Evolutionary conservation across 495 filamentous ascomycete genomes (phyloP).

Genomic region (Tuber microsphaerosporum): DNA sequence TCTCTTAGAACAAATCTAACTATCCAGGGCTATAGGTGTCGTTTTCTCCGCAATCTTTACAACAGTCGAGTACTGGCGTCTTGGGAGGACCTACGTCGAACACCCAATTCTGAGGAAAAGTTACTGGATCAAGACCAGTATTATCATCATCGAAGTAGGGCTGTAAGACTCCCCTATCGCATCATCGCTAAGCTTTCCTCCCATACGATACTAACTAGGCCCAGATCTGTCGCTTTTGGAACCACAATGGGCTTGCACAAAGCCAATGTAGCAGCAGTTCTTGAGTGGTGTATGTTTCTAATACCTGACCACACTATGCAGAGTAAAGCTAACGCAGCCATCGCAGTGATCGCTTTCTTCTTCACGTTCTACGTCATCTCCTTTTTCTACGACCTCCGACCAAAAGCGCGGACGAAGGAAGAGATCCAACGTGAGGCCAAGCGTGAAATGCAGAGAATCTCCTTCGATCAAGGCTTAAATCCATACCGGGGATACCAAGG

Average conservation of each 20-base stretch:
- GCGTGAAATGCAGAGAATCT: conserved; percentile 14
- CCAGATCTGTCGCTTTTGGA: conserved; percentile 45
- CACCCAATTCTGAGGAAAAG: conserved; percentile 64
- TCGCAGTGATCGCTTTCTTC: conserved; percentile 65
- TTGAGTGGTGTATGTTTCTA: conserved; percentile 58
- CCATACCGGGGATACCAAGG: neutral
- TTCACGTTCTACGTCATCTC: conserved; percentile 86
- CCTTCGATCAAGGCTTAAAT: neutral
- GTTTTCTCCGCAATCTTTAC: conserved; percentile 39
- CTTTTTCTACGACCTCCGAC: conserved; percentile 80
- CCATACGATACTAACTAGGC: conserved; percentile 3
- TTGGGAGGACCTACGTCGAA: conserved; percentile 53
- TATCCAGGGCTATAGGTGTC: conserved; percentile 12
- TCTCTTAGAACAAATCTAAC: neutral
- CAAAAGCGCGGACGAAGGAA: conserved; percentile 60
- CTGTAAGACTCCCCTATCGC: conserved; percentile 44
- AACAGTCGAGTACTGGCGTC: conserved; percentile 64
- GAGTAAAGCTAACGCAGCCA: neutral
- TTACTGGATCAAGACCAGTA: conserved; percentile 74
- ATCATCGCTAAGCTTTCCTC: neutral
- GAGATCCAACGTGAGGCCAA: conserved; percentile 36
- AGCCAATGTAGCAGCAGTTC: conserved; percentile 47
- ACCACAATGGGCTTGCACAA: conserved; percentile 38
- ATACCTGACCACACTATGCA: neutral
- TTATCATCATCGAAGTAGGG: conserved; percentile 69